phyloP scores from a whole-genome alignment of 2,329 filamentous ascomycete species.

The Huntiella decipiens region DNA sequence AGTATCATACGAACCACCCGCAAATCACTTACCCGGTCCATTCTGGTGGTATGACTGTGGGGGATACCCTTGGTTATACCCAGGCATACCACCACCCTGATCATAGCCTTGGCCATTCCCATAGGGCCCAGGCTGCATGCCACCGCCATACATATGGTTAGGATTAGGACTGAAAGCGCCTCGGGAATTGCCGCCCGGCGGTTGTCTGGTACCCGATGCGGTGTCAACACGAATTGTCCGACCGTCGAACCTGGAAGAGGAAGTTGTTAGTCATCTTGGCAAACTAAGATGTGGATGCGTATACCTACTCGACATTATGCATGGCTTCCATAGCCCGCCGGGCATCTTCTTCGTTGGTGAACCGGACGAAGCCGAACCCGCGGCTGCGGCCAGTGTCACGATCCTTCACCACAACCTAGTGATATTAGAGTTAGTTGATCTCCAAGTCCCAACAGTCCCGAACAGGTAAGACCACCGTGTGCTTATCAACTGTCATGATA shows the following conservation, averaged over 20 bases:
- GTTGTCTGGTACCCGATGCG: slow-evolving; percentile 55
- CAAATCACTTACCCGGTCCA: too few relatives aligned
- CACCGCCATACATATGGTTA: slow-evolving; percentile 20
- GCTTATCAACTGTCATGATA: neutral
- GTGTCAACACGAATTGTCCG: slow-evolving; percentile 90
- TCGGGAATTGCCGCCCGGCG: too few relatives aligned
- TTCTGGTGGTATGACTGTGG: too few relatives aligned
- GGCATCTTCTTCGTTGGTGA: slow-evolving; percentile 55
- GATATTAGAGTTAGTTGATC: neutral
- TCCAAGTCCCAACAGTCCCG: neutral
- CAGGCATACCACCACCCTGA: too few relatives aligned
- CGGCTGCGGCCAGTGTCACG: slow-evolving; percentile 91
- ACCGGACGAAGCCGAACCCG: slow-evolving; percentile 93
- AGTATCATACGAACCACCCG: too few relatives aligned
- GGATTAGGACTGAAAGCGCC: slow-evolving; percentile 18
- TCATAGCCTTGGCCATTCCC: too few relatives aligned
- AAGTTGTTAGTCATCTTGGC: neutral
- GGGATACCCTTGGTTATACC: too few relatives aligned
- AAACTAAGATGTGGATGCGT: neutral
- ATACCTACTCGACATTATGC: slow-evolving; percentile 74
- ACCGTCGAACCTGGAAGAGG: slow-evolving; percentile 58
- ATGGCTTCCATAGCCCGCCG: slow-evolving; percentile 57
- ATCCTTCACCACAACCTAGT: slow-evolving; percentile 89
- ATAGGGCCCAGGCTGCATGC: slow-evolving; percentile 20
- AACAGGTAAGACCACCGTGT: neutral